Evolutionary conservation across 805 yeast genomes (phyloP), one percentile per base, ranked within the genome.

Genomic region (Wickerhamiella brachini): DNA sequence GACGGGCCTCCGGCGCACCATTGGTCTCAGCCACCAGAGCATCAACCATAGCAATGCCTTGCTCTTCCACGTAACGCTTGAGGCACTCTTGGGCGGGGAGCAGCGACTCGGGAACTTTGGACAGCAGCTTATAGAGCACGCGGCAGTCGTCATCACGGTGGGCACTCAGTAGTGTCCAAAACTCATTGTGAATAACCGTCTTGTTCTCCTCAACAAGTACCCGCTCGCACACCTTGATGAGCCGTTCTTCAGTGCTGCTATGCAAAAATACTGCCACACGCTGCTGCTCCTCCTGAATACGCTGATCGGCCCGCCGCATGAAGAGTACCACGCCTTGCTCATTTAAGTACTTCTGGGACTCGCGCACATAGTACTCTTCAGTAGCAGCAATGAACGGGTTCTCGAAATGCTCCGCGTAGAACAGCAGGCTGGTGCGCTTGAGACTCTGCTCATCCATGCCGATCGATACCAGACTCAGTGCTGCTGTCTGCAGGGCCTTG

Each of bases 361-460:
- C 96, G 44, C 71, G 71, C 21, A 72, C 69, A 67, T 85, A 87
- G 63, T 80, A 86, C 39, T 63, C 57, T 15, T 56, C 59, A 3
- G 76, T 71, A 23, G 78, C 81, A 22, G 76, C 79, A 56, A 93
- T 72, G 64, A 87, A 93, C 41, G 80, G 78, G 70, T 38, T 73
- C 65, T 93, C 96, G 62, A 90, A 93, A 59, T 76, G 76, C 52
- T 80, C 80, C 56, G 83, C 79, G 68, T 93, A 93, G 31, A 89
- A 88, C 20, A 81, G 75, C 61, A 89, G 72, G 62, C 85, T 87
- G 49, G 86, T 79, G 62, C 87, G 88, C 68, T 85, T 88, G 65
- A 85, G 75, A 67, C 88, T 97, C 63, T 83, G 88, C 52, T 80
- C 81, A 64, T 93, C 97, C 58, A 94, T 82, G 4, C 98, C 97